Evolutionary conservation across 176 grass and related monocot species (phyloP).

Genomic region (Luzula sylvatica): DNA sequence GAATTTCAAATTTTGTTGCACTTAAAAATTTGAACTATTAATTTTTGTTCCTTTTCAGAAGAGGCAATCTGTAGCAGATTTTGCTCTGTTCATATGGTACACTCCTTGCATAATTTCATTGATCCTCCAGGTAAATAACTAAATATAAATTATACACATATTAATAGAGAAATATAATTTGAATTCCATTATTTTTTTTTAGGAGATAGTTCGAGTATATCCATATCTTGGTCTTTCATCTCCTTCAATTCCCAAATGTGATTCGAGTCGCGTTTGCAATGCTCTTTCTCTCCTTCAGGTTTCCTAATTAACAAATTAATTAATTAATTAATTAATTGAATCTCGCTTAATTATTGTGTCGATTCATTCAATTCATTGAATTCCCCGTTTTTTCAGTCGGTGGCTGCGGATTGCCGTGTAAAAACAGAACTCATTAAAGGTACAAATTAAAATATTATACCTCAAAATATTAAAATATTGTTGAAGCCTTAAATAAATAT

Average conservation of each 20-base stretch:
- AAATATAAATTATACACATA: background rate
- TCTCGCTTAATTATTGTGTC: slow-evolving; percentile 6
- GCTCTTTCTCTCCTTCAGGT: slow-evolving; percentile 14
- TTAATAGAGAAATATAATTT: background rate
- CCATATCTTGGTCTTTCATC: background rate
- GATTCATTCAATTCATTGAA: background rate
- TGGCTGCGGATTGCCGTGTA: background rate
- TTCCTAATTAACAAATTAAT: too few species aligned
- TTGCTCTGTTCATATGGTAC: slow-evolving; percentile 10
- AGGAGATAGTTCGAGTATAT: slow-evolving; percentile 18
- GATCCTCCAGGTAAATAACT: slow-evolving; percentile 17
- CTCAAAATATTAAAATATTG: background rate
- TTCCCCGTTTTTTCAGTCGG: background rate
- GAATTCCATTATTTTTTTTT: background rate
- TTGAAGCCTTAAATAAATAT: background rate
- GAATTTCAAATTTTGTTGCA: too few species aligned
- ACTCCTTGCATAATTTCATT: slow-evolving; percentile 4
- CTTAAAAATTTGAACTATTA: too few species aligned
- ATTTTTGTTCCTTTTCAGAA: background rate
- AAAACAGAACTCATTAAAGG: slow-evolving; percentile 5
- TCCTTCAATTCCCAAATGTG: background rate
- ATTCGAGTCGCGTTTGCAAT: slow-evolving; percentile 2
- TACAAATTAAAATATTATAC: slow-evolving; percentile 12
- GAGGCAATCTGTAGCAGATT: slow-evolving; percentile 1
- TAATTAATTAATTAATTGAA: background rate